Percentiles rank a stretch among this genome's conserved stretches.
Conservation (phyloP, 176 grass and related monocot species). For the Puccinellia tenuiflora region DNA sequence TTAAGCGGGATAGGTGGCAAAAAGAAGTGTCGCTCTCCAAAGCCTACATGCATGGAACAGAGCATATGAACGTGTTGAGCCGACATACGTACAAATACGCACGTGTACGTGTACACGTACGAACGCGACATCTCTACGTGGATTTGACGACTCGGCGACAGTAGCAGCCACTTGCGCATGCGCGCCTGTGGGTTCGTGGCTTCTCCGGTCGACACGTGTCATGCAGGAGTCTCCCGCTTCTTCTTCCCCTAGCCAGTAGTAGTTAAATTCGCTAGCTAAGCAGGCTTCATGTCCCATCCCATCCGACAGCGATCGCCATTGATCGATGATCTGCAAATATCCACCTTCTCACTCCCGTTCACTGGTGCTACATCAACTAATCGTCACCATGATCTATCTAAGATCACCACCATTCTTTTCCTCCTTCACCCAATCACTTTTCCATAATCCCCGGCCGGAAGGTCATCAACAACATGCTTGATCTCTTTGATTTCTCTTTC, state of each 20-base stretch:
- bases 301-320: slow-evolving; percentile 48
- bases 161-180: not conserved
- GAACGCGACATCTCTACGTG: not conserved
- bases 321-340: not conserved
- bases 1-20: too few relatives aligned
- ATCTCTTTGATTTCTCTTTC: not conserved
- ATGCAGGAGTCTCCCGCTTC: not conserved
- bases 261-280: not conserved
- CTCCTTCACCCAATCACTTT: not conserved
- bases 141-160: too few relatives aligned
- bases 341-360: not conserved
- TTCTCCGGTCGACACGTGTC: slow-evolving; percentile 35
- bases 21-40: too few relatives aligned
- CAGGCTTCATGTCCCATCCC: slow-evolving; percentile 11
- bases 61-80: not conserved
- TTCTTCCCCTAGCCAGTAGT: not conserved
- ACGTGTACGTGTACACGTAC: not conserved
- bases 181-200: not conserved
- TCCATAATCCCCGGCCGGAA: not conserved
- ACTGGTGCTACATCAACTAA: slow-evolving; percentile 15
- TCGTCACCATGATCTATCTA: not conserved
- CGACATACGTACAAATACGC: not conserved
- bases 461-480: not conserved
- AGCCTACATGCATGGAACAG: too few relatives aligned
- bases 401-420: slow-evolving; percentile 12